A percentile compares a stretch with the other conserved stretches of the same genome.
Evolutionary conservation across 371 early-diverging fungal species (phyloP).

Genomic region (Chytridium lagenaria): DNA sequence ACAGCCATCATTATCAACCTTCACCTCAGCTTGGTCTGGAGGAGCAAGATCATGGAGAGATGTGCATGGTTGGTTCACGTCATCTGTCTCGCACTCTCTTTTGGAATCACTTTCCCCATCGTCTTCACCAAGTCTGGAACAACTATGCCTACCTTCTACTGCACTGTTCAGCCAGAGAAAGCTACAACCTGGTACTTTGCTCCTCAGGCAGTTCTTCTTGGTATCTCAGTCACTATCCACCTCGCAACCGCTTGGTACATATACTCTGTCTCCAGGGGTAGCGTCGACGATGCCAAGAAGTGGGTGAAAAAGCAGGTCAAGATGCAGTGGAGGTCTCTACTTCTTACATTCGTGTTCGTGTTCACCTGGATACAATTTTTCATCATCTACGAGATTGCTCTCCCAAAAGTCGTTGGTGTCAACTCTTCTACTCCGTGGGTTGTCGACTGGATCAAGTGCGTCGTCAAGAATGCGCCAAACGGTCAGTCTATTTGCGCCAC

Average conservation of each 20-base stretch:
- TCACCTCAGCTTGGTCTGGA: conserved; percentile 14
- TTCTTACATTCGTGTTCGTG: neutral
- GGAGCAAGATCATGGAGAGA: neutral
- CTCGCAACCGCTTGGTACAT: neutral
- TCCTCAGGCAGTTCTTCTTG: neutral
- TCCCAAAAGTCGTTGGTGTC: neutral
- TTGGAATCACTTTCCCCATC: neutral
- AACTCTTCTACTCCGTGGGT: neutral
- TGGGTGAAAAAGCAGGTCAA: conserved; percentile 1
- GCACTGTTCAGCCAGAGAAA: neutral
- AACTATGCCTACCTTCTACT: conserved; percentile 3
- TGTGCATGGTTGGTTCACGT: neutral
- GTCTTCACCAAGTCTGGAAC: neutral
- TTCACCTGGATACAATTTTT: conserved; percentile 3
- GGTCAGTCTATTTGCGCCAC: neutral
- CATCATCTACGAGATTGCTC: conserved; percentile 1
- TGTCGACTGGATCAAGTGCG: conserved; percentile 4
- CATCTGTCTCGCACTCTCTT: neutral
- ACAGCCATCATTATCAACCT: conserved; percentile 9
- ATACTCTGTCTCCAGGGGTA: conserved; percentile 1
- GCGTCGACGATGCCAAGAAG: neutral
- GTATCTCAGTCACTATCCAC: neutral
- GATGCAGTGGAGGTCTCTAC: conserved; percentile 9
- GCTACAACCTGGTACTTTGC: neutral
- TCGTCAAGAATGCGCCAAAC: conserved; percentile 12